Evolutionary conservation across 495 filamentous ascomycete species (phyloP).

Genomic region (Aspergillus hancockii): DNA sequence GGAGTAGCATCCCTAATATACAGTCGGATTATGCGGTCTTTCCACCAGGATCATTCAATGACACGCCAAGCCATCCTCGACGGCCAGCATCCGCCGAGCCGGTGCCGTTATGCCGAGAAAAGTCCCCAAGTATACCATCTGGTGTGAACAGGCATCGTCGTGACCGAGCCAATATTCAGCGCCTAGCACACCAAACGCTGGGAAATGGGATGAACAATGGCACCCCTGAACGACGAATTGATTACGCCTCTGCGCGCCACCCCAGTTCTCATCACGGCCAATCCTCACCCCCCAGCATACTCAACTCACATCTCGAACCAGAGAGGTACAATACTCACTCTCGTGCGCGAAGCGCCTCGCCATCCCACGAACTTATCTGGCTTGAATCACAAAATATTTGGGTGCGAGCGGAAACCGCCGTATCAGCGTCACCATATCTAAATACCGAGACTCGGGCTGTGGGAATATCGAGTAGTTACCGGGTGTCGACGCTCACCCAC

Average conservation of each 20-base stretch:
- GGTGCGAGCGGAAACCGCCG: slow-evolving; percentile 10
- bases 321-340: not conserved
- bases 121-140: slow-evolving; percentile 8
- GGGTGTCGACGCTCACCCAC: not conserved
- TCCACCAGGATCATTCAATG: slow-evolving; percentile 11
- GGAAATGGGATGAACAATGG: not conserved
- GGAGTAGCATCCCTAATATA: slow-evolving; percentile 8
- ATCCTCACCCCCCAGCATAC: not conserved
- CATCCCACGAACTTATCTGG: slow-evolving; percentile 24
- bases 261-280: slow-evolving; percentile 7
- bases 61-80: slow-evolving; percentile 16
- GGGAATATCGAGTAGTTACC: not conserved
- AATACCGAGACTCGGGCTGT: not conserved
- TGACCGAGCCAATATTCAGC: not conserved
- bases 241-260: not conserved
- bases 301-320: not conserved
- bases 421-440: not conserved
- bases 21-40: slow-evolving; percentile 2
- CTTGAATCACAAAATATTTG: slow-evolving; percentile 24
- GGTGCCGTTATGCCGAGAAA: slow-evolving; percentile 2
- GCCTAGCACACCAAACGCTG: not conserved
- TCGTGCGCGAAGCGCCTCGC: slow-evolving; percentile 8
- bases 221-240: not conserved
- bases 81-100: slow-evolving; percentile 23
- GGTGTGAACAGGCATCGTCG: slow-evolving; percentile 8